Evolutionary conservation across 164 flowering plant genomes (phyloP).

Genomic region (Akebia trifoliata): DNA sequence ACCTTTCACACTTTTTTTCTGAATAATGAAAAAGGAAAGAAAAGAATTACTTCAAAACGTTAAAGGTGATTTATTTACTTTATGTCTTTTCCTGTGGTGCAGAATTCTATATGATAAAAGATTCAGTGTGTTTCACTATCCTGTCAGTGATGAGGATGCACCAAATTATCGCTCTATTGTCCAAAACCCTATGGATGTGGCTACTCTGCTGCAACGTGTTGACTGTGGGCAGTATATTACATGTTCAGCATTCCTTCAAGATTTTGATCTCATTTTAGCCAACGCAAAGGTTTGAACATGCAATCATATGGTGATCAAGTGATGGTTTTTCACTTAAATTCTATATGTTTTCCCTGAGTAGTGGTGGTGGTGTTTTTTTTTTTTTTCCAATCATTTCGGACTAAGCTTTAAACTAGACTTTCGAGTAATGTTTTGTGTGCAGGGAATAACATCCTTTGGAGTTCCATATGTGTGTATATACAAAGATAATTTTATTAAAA

Average conservation of each 20-base stretch:
- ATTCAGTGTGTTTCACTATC: slow-evolving; percentile 86
- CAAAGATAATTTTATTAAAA: too few species aligned
- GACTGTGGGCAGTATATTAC: slow-evolving; percentile 88
- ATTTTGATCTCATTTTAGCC: slow-evolving; percentile 74
- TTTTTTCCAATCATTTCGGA: too few species aligned
- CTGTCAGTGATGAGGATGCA: slow-evolving; percentile 96
- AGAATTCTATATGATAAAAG: slow-evolving; percentile 95
- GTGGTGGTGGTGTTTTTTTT: too few species aligned
- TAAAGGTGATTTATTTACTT: not conserved
- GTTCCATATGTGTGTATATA: too few species aligned
- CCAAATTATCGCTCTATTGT: slow-evolving; percentile 87
- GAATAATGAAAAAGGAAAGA: not conserved
- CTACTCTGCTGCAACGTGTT: slow-evolving; percentile 83
- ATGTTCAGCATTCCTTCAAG: slow-evolving; percentile 68
- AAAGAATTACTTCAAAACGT: not conserved
- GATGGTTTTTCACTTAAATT: not conserved
- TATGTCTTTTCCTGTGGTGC: slow-evolving; percentile 18
- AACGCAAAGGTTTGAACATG: slow-evolving; percentile 79
- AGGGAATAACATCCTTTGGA: too few species aligned
- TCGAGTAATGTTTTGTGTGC: too few species aligned
- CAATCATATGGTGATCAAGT: not conserved
- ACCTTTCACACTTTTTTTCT: not conserved
- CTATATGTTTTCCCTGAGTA: not conserved
- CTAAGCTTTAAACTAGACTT: too few species aligned
- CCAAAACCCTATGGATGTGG: slow-evolving; percentile 94